Base-by-base conservation (phyloP, 1,284 basidiomycete species). In the Irpex sp. region DNA sequence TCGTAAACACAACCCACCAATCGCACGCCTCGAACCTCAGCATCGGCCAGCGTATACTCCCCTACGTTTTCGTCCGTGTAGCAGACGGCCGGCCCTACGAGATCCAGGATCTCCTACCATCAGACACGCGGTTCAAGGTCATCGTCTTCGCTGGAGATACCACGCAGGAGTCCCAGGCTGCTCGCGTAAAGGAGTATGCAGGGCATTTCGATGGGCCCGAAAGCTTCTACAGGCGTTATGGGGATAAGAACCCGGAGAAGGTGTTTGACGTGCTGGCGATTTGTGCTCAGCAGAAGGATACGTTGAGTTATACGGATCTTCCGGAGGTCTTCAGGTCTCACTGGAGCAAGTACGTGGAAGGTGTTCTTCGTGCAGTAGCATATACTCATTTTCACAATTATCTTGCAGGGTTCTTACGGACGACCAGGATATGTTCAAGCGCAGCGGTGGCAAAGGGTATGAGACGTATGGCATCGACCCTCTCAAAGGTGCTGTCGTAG, bases 41-140 rank as follows among this genome's bases (percentile, higher is more conserved):
- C 36, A 76, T 88, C 51, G 89, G 89, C 26, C 75, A 85, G 73
- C 83, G 91, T 31, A 76, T 89, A 68, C 78, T 79, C 51, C 85
- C 89, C 2, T 83, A 86, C 57, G 70, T 81, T 13, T 75, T 92
- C 52, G 75, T 91, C 31, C 84, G 88, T 52, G 86, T 82, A 4
- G 86, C 88, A 13, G 87, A 92, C 70, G 77, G 75, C 0, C 81
- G 84, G 31, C 85, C 87, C 2, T 76, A 82, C 58, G 84, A 92
- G 64, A 78, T 93, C 51, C 90, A 92, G 62, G 87, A 91, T 66
- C 73, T 89, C 48, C 75, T 91, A 47, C 86, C 84, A 5, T 81
- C 89, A 15, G 86, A 93, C 68, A 81, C 80, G 57, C 67, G 65
- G 49, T 65, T 70, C 63, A 68, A 71, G 59, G 34, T 71, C 34